phyloP scores from a whole-genome alignment of 768 basidiomycete species.

The Dictyophora rubrovolvata region DNA sequence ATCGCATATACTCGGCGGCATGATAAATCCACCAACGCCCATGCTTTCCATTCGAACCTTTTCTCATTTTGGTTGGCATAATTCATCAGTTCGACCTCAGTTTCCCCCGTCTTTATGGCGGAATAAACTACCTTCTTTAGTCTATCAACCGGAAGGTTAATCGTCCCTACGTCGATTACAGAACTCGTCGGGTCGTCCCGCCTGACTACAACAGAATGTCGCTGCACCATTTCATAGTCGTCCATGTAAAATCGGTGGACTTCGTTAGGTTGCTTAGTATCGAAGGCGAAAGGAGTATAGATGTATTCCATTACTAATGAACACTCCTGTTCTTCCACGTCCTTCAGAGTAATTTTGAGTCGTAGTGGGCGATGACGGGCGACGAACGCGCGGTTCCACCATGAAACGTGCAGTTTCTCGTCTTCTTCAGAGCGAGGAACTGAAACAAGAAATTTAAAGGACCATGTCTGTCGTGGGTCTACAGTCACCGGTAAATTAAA shows the following conservation, averaged over 20 bases:
- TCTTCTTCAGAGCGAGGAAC: conserved; percentile 28
- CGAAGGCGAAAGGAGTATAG: conserved; percentile 21
- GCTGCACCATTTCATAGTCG: conserved; percentile 19
- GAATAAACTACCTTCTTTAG: conserved; percentile 26
- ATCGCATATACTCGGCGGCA: conserved; percentile 31
- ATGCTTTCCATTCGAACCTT: conserved; percentile 29
- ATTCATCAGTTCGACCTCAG: conserved; percentile 26
- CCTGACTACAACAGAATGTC: conserved; percentile 20
- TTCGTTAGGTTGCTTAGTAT: conserved; percentile 20
- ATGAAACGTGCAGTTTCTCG: conserved; percentile 18
- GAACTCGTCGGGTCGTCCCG: conserved; percentile 10
- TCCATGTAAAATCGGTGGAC: conserved; percentile 29
- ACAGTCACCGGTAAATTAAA: conserved; percentile 24
- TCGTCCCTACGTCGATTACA: conserved; percentile 19
- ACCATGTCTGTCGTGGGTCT: conserved; percentile 28
- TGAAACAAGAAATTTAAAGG: conserved; percentile 21
- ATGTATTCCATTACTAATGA: conserved; percentile 31
- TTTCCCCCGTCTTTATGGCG: conserved; percentile 29
- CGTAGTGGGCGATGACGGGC: conserved; percentile 28
- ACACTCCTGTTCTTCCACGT: conserved; percentile 30
- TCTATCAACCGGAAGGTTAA: conserved; percentile 17
- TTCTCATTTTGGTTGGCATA: conserved; percentile 19
- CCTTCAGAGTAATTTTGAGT: conserved; percentile 25
- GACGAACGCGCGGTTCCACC: conserved; percentile 27
- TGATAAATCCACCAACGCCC: conserved; percentile 30